Evolutionary conservation across 73 alveolate species (phyloP).

Genomic region (Blepharisma stoltei): DNA sequence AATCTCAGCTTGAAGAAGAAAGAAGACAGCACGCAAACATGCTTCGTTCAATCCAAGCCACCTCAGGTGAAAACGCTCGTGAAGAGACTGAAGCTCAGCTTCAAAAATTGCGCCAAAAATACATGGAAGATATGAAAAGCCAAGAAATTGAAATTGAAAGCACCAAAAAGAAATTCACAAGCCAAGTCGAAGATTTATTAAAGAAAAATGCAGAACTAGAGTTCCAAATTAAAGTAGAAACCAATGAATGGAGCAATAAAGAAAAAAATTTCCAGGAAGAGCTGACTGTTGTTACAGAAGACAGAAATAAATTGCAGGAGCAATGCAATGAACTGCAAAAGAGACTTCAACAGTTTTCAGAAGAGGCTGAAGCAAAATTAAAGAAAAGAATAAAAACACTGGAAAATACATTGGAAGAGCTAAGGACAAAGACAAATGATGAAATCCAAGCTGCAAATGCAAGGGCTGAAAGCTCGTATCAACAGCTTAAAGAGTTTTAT

Average conservation of each 20-base stretch:
- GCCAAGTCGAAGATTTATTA: background rate
- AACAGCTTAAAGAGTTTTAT: slow-evolving; percentile 61
- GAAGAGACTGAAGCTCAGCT: slow-evolving; percentile 38
- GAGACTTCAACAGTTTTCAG: background rate
- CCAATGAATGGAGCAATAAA: background rate
- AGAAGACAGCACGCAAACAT: slow-evolving; percentile 44
- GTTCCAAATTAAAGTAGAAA: background rate
- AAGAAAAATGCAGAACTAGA: background rate
- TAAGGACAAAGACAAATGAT: background rate
- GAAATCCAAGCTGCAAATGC: slow-evolving; percentile 4
- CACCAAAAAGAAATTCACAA: background rate
- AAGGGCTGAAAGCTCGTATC: slow-evolving; percentile 51
- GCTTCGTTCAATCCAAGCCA: slow-evolving; percentile 29
- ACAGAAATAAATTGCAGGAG: background rate
- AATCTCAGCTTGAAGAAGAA: slow-evolving; percentile 34
- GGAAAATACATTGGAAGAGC: background rate
- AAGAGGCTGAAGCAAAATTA: slow-evolving; percentile 2
- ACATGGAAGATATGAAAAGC: background rate
- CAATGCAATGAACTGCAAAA: background rate
- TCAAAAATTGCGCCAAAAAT: background rate
- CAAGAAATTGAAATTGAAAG: background rate
- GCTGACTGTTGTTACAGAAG: background rate
- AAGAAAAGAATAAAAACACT: background rate
- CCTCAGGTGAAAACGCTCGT: slow-evolving; percentile 43
- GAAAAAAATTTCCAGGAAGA: background rate